These are phyloP conservation scores for Saturnispora zaruensis DNA, from an alignment of 805 yeast species.

Conservation along the genomic window DNA sequence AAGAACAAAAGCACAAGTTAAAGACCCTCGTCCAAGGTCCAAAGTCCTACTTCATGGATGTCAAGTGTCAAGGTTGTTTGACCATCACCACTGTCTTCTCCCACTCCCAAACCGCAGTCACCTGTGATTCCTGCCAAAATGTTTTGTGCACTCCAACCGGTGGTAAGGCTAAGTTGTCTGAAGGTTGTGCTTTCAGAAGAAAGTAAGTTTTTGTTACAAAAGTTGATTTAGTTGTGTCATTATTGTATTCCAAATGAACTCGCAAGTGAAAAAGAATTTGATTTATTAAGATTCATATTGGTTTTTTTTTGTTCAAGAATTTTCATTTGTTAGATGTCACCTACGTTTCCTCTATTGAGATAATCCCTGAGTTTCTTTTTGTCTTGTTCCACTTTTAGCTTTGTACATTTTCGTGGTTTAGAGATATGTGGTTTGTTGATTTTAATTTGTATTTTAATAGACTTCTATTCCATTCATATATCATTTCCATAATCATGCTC, in stretches of 20 bases:
- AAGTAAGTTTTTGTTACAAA: slow-evolving; percentile 47
- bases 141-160: slow-evolving; percentile 99
- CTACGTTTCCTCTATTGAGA: background rate
- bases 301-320: background rate
- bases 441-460: background rate
- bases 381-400: background rate
- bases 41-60: slow-evolving; percentile 99
- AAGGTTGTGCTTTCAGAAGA: slow-evolving; percentile 99
- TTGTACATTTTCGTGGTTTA: slow-evolving; percentile 1
- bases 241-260: background rate
- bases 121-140: slow-evolving; percentile 98
- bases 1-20: slow-evolving; percentile 94
- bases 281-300: background rate
- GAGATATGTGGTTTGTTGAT: background rate
- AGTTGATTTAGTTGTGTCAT: slow-evolving; percentile 1
- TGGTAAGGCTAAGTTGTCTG: slow-evolving; percentile 99
- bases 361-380: background rate
- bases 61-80: slow-evolving; percentile 99
- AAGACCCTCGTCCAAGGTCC: slow-evolving; percentile 96
- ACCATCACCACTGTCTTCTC: slow-evolving; percentile 99
- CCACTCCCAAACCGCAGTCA: slow-evolving; percentile 99
- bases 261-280: background rate
- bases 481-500: background rate
- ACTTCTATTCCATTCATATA: slow-evolving; percentile 1
- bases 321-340: background rate